Evolutionary conservation across 2,329 filamentous ascomycete species (phyloP), one percentile per base, ranked within the genome.

Genomic region (Paecilomyces sp.): DNA sequence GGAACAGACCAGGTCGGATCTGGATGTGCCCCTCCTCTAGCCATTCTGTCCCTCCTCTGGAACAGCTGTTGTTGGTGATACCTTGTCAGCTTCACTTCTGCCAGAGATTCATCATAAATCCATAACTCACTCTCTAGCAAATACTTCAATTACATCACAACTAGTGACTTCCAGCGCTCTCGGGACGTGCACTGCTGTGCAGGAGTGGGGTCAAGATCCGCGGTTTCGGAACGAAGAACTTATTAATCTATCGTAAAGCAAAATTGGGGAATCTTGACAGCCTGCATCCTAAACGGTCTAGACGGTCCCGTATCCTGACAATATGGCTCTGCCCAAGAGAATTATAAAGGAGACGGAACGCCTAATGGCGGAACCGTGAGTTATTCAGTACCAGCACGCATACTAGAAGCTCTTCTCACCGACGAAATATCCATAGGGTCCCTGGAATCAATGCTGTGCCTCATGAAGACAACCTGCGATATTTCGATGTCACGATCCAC

Each of bases 341-440:
- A 99, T 99, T 72, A 85, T 97, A 72, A 99, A 99, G 80, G 95
- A 99, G 85, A 99, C 94, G 22, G 93, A 99, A 80, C 88, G 94
- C 72, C 85, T 99, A 67, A 92, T 96, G 86, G 90, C 91, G 64
- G 94, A 99, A 79, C 94, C 94, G 91, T 96, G 84, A 77, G 90
- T 73, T 53, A 55, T 55, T 31, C 55, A 60, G 12, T 15, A 56
- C 30, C 36, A 51, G 54, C 54, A 34, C 18, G 15, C 6, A 25
- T 57, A 15, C 60, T 50, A 60, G 56, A 15, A 22, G 41, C 41
- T 22, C 15, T 9, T 47, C 41, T 47, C 36, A 41, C 36, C 7
- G n/a, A 47, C 6, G n/a, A 15, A 12, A 47, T 18, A 34, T 28
- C 55, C 59, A 25, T 54, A 97, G 92, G 64, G 94, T 99, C 33